These are phyloP conservation scores for Nicotiana tomentosiformis DNA, from an alignment of 257 asterid species.

Conservation along the genomic window DNA sequence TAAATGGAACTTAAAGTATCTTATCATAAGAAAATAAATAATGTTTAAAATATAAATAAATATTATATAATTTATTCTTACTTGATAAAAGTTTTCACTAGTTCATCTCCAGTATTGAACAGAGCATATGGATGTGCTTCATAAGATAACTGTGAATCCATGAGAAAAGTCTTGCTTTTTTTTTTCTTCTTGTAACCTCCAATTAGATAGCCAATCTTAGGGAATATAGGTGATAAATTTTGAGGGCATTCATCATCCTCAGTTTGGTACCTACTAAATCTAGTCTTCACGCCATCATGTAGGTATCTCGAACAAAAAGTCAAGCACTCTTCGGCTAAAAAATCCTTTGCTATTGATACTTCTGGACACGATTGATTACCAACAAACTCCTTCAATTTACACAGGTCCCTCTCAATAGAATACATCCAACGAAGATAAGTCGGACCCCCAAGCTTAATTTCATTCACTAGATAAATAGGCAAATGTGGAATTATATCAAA, in stretches of 20 bases:
- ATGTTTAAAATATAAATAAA: neutral
- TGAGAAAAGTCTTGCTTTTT: neutral
- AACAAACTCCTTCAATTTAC: neutral
- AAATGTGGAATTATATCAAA: neutral
- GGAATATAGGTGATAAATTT: no score
- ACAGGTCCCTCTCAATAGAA: neutral
- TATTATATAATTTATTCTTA: neutral
- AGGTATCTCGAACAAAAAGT: neutral
- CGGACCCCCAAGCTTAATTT: neutral
- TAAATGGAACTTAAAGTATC: no score
- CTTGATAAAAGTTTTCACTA: neutral
- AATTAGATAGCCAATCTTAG: no score
- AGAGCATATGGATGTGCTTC: neutral
- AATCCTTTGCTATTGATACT: neutral
- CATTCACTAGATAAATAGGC: neutral
- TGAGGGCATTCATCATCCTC: no score
- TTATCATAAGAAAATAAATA: no score
- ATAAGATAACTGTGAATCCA: neutral
- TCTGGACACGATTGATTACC: no score
- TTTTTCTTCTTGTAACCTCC: no score
- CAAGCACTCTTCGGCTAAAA: neutral
- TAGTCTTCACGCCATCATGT: neutral
- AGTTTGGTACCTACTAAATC: no score
- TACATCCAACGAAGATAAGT: neutral
- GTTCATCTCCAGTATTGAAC: no score